Percentiles rank a stretch among this genome's conserved stretches.
Conservation (phyloP, 305 asterid genomes). For the Lippia alba region DNA sequence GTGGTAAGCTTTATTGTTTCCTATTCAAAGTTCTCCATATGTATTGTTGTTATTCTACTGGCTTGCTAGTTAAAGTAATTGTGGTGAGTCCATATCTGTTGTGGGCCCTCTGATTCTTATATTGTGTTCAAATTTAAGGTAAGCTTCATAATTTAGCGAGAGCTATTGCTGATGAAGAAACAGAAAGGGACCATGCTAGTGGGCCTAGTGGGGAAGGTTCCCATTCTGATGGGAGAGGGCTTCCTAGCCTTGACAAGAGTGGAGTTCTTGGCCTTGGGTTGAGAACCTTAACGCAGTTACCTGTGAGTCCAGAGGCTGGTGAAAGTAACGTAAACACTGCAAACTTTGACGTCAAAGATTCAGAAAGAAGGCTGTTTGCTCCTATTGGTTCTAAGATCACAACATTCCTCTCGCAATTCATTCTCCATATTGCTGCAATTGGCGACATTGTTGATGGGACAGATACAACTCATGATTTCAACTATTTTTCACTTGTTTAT, state of each 20-base stretch:
- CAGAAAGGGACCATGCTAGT: slow-evolving; percentile 68
- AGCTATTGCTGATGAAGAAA: slow-evolving; percentile 96
- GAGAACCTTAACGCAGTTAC: slow-evolving; percentile 61
- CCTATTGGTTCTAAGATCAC: slow-evolving; percentile 78
- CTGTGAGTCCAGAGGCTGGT: slow-evolving; percentile 55
- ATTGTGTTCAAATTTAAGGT: slow-evolving; percentile 54
- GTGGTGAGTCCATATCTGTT: slow-evolving; percentile 29
- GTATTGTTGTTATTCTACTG: slow-evolving; percentile 22
- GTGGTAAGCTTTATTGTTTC: slow-evolving; percentile 57
- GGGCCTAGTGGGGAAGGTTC: slow-evolving; percentile 66
- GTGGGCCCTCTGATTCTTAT: slow-evolving; percentile 29
- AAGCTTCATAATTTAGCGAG: slow-evolving; percentile 97
- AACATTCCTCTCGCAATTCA: slow-evolving; percentile 94
- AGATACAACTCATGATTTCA: slow-evolving; percentile 99
- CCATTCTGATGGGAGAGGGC: slow-evolving; percentile 63
- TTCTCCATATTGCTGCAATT: slow-evolving; percentile 95
- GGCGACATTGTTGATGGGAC: slow-evolving; percentile 99
- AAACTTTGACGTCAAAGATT: slow-evolving; percentile 78
- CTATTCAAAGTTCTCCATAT: slow-evolving; percentile 30
- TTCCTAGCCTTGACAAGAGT: slow-evolving; percentile 60
- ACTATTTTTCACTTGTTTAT: slow-evolving; percentile 92
- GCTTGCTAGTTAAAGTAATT: slow-evolving; percentile 22
- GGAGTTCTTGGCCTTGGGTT: slow-evolving; percentile 92
- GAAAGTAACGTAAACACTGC: slow-evolving; percentile 62
- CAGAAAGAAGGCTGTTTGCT: slow-evolving; percentile 79